A percentile compares a stretch with the other conserved stretches of the same genome.
Conservation (phyloP, 257 asterid species). For the Galeopsis tetrahit region DNA sequence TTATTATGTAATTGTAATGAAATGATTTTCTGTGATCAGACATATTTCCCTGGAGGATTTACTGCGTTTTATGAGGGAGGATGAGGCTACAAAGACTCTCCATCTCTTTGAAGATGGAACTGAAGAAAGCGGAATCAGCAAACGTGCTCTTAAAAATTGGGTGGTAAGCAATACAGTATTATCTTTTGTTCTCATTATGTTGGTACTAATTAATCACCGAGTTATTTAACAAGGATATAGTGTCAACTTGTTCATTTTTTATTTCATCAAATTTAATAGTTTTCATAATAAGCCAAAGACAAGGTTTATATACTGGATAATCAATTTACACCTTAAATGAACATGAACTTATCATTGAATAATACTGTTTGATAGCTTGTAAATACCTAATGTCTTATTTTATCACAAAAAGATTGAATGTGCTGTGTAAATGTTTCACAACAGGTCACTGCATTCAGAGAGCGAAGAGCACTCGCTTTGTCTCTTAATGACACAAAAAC, state of each 20-base stretch:
- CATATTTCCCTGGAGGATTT: constrained; percentile 67
- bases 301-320: not conserved
- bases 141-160: constrained; percentile 83
- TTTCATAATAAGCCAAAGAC: not conserved
- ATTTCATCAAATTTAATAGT: not conserved
- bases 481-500: constrained; percentile 96
- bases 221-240: not conserved
- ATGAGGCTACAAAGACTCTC: constrained; percentile 72
- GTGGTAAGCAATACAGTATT: constrained; percentile 55
- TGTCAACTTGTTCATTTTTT: not conserved
- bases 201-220: not conserved
- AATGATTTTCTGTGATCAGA: constrained; percentile 43
- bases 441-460: constrained; percentile 91
- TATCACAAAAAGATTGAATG: not conserved
- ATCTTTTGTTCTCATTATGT: not conserved
- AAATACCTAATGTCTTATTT: too few relatives aligned
- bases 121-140: constrained; percentile 80
- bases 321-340: constrained; percentile 3
- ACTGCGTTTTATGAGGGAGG: constrained; percentile 83
- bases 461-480: constrained; percentile 86
- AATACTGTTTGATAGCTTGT: too few relatives aligned
- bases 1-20: not conserved
- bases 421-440: constrained; percentile 20
- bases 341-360: not conserved
- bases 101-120: constrained; percentile 70